These are phyloP conservation scores for Actinomortierella ambigua DNA, from an alignment of 371 early-diverging fungal genomes.

Conservation along the genomic window DNA sequence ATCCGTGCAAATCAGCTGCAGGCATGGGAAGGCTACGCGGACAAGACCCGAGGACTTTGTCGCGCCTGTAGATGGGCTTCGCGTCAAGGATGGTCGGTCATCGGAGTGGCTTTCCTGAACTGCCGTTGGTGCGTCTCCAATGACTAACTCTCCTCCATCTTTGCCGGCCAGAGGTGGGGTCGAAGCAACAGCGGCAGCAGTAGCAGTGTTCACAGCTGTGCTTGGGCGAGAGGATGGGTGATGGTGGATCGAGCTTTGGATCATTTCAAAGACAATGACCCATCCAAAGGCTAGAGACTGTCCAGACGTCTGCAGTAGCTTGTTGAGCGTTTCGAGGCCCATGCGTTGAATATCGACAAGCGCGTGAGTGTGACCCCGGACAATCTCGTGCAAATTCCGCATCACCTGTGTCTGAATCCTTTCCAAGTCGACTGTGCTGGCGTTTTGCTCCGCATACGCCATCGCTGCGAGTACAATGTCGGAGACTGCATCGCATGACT, in stretches of 20 bases:
- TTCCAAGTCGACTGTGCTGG: slow-evolving; percentile 54
- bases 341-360: slow-evolving; percentile 80
- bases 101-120: slow-evolving; percentile 1
- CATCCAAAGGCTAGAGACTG: slow-evolving; percentile 88
- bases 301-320: slow-evolving; percentile 88
- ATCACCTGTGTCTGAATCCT: slow-evolving; percentile 59
- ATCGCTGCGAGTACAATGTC: slow-evolving; percentile 81
- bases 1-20: slow-evolving; percentile 96
- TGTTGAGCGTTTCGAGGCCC: slow-evolving; percentile 89
- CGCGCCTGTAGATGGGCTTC: slow-evolving; percentile 5
- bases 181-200: background rate
- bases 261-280: slow-evolving; percentile 89
- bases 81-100: slow-evolving; percentile 6
- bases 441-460: slow-evolving; percentile 61
- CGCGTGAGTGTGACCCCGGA: slow-evolving; percentile 27
- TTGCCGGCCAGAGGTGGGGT: background rate
- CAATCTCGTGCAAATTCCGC: slow-evolving; percentile 36
- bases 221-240: background rate
- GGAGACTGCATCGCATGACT: slow-evolving; percentile 82
- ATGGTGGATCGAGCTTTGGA: slow-evolving; percentile 54
- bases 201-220: background rate
- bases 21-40: slow-evolving; percentile 87
- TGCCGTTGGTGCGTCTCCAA: background rate
- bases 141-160: background rate
- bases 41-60: slow-evolving; percentile 63